These are phyloP conservation scores for Chamaecrista fasciculata DNA, from an alignment of 306 rosid genomes.

Conservation along the genomic window DNA sequence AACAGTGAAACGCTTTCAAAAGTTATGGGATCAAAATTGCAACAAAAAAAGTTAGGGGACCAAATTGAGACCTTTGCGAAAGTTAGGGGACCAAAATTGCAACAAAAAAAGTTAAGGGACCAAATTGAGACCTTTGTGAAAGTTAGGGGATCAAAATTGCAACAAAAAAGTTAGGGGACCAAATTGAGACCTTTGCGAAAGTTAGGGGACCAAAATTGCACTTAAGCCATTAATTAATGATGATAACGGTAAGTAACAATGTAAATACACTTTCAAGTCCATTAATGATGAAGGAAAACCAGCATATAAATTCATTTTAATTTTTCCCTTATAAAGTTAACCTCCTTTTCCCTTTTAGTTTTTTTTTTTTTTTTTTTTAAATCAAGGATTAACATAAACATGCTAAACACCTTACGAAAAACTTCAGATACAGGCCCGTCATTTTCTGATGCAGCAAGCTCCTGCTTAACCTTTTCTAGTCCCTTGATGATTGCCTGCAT, in stretches of 20 bases:
- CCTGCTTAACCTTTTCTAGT: slow-evolving; percentile 79
- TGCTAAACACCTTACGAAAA: slow-evolving; percentile 61
- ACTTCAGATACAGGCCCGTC: slow-evolving; percentile 85
- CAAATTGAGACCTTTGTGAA: too few relatives aligned
- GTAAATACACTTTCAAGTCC: not conserved
- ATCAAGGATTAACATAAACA: slow-evolving; percentile 8
- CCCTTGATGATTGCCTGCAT: slow-evolving; percentile 96
- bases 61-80: too few relatives aligned
- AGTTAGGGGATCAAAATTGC: too few relatives aligned
- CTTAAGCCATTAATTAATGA: slow-evolving; percentile 7
- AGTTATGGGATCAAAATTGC: too few relatives aligned
- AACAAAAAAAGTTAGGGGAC: too few relatives aligned
- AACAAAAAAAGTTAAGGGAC: too few relatives aligned
- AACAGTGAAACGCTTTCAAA: too few relatives aligned
- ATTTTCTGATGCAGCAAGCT: slow-evolving; percentile 70
- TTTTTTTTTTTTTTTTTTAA: slow-evolving; percentile 17
- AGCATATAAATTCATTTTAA: slow-evolving; percentile 12
- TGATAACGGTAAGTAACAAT: not conserved
- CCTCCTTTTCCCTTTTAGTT: not conserved
- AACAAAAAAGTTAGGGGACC: too few relatives aligned
- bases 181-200: too few relatives aligned
- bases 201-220: too few relatives aligned
- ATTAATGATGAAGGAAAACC: slow-evolving; percentile 5
- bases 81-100: too few relatives aligned
- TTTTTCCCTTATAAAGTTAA: not conserved